Evolutionary conservation across 768 basidiomycete species (phyloP), one percentile per base, ranked within the genome.

Genomic region (Agaricus blazei): DNA sequence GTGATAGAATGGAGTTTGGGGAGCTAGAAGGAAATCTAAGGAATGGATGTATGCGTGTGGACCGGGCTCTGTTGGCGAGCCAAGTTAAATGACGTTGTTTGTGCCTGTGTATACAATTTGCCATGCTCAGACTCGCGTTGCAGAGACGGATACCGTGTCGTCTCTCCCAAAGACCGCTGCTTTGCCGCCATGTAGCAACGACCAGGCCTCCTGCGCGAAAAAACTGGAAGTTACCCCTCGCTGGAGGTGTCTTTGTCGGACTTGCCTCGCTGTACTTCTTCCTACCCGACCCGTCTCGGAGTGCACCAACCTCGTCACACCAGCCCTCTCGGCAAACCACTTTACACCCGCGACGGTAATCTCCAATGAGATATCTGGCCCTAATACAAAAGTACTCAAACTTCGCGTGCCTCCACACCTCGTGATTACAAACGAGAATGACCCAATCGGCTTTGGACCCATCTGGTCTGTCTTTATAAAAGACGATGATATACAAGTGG

Each of bases 401-500:
- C 69, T 93, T 46, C 71, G 74, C 3, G 64, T 90, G 8, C 81
- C 86, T 9, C 72, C 71, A 2, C 64, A 74, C 40, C 62, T 75
- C 3, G 60, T 79, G 52, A 72, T 68, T 48, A 52, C 57, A 15
- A 44, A 62, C 53, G 52, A 12, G 15, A 44, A 54, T 7, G 55
- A 65, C 42, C 54, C 61, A 29, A 46, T 7, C 48, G 63, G 57
- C 26, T 73, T 71, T 53, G 58, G 57, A 57, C 81, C 77, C 28
- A 82, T 91, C 56, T 93, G 84, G 81, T 88, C 88, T 38, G 72
- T 93, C 11, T 93, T 77, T 67, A 74, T 93, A 65, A 93, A 93
- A 65, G 89, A 93, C 65, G 85, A 87, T 59, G 91, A 92, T 61
- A 91, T 93, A 23, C 91, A 93, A 68, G 88, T 93, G 31, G 91